Evolutionary conservation across 1,284 basidiomycete species (phyloP), one percentile per base, ranked within the genome.

Genomic region (Naganishia sp.): DNA sequence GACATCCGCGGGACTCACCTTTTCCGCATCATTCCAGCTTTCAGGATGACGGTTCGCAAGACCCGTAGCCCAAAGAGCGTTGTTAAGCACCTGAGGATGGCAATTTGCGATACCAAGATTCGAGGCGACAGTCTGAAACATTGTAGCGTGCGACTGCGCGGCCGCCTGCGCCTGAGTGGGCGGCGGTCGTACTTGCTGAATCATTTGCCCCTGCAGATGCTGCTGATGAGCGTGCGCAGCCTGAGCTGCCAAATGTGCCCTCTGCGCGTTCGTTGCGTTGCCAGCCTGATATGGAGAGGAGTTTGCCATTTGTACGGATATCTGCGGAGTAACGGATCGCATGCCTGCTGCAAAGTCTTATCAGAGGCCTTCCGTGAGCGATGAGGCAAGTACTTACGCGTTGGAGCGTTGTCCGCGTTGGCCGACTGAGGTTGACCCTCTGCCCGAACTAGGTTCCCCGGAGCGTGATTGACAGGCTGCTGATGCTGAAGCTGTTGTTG

Each of bases 381-480:
- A 73, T 70, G 21, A 71, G 45, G 11, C 67, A 45, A 72, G 21
- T 39, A 70, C 59, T 57, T 73, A 72, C 64, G 71, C 72, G 13
- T 65, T 59, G 4, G 72, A 63, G 25, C 46, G 57, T 60, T 60
- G 16, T 21, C 7, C 48, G 48, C 2, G 2, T 11, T 10, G 21
- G n/a, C 21, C 11, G n/a, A 28, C 28, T 25, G 57, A 31, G 46
- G 57, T 11, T 46, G n/a, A 46, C 57, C 57, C 36, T 60, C 57
- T 10, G n/a, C 57, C 25, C 57, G 44, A 1, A 49, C 57, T 11
- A 45, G 57, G 9, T 39, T 39, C 36, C 4, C 36, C 13, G 13
- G 36, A 39, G 13, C 36, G 36, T 39, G 36, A 39, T 39, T 9
- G 36, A 39, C 36, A 13, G 36, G 55, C 48, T 57, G 55, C 25